Evolutionary conservation across 257 asterid species (phyloP), one percentile per base, ranked within the genome.

Genomic region (Avicennia marina): DNA sequence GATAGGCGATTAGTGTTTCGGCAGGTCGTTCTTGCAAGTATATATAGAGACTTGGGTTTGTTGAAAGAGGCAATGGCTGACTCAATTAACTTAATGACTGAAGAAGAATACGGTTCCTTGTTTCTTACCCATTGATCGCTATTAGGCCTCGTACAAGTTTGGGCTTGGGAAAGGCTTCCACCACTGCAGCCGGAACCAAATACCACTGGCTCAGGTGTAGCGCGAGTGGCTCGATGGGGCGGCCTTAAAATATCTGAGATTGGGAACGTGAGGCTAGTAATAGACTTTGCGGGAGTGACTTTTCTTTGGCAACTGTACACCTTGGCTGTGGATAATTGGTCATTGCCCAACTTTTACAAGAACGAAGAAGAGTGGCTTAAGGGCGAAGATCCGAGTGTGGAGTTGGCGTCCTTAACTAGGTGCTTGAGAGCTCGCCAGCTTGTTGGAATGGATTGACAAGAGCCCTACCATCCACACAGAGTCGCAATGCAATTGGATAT

Each of bases 131-230:
- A 73, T 38, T 67, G 74, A 65, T 60, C 72, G 2, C 78, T 80
- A 3, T 18, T 76, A 29, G 50, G 53, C 7, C 29, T 76, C 2
- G 71, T 80, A 51, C 78, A 80, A 63, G 63, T 73, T 41, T 80
- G 83, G 86, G 75, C 62, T 9, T 80, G 83, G 83, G 86, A 80
- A 47, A 71, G 86, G 56, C 43, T 73, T 15, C 6, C 44, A 5
- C 9, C 64, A 12, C 46, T 80, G 34, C 64, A 12, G 57, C 81
- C 75, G 10, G 8, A 49, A 21, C 68, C 71, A 6, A 80, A 71
- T 17, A 19, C 25, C 21, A 36, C 67, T 7, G 32, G 49, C 0
- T n/a, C 21, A 0, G 64, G 70, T 7, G 58, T 59, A 20, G 47
- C 48, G 8, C 64, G 81, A 36, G 46, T 64, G 41, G 63, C 72